Conservation (phyloP, 179 eudicot species). For the Heliamphora pulchella region DNA sequence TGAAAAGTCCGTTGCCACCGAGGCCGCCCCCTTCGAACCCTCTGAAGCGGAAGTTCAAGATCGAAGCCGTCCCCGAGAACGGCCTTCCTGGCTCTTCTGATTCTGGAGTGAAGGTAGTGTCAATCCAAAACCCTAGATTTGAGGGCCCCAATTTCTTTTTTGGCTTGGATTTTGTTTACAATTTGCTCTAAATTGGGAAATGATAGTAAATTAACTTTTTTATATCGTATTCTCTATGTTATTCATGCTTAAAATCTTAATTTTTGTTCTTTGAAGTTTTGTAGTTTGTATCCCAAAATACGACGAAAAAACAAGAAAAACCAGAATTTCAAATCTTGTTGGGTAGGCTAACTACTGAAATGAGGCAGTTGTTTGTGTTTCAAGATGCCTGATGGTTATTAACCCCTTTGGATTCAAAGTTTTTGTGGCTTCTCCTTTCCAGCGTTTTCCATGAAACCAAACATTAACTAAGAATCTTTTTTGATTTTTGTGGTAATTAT, state of each 20-base stretch:
- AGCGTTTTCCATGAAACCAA: neutral
- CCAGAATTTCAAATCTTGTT: neutral
- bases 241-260: neutral
- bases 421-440: neutral
- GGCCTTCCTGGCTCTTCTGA: conserved; percentile 28
- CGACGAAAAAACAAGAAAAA: neutral
- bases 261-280: neutral
- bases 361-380: neutral
- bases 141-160: neutral
- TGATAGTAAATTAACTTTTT: neutral
- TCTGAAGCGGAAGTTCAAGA: conserved; percentile 64
- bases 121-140: neutral
- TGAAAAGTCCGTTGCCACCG: conserved; percentile 67
- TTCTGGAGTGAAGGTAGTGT: conserved; percentile 47
- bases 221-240: neutral
- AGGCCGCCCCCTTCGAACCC: conserved; percentile 53
- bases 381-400: neutral
- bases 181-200: neutral
- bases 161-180: neutral
- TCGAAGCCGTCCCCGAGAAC: conserved; percentile 35
- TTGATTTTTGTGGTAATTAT: conserved; percentile 6
- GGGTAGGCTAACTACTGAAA: neutral
- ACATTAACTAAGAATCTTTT: neutral
- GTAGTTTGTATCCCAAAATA: neutral
- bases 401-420: neutral